phyloP scores from a whole-genome alignment of 2,329 filamentous ascomycete genomes.

The Aspergillus sergii region DNA sequence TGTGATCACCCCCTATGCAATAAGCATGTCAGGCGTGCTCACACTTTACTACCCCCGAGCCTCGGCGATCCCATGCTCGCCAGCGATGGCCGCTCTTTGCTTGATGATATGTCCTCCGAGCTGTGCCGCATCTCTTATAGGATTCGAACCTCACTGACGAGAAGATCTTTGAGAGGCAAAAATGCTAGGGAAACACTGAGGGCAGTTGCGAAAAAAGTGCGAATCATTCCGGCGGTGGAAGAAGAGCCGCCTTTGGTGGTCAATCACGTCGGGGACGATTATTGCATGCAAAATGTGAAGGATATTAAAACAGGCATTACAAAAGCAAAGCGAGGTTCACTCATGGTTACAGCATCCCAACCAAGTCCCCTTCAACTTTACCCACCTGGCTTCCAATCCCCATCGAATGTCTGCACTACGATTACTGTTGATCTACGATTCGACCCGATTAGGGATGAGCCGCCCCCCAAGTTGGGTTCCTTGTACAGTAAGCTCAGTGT shows the following conservation, averaged over 20 bases:
- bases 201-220: neutral
- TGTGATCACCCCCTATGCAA: neutral
- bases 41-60: neutral
- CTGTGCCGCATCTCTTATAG: neutral
- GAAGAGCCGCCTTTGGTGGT: neutral
- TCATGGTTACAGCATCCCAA: neutral
- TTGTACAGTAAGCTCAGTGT: neutral
- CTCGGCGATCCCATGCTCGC: neutral
- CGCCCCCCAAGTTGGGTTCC: neutral
- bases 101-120: neutral
- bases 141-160: neutral
- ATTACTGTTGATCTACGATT: neutral
- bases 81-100: neutral
- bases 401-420: neutral
- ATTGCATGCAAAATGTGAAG: neutral
- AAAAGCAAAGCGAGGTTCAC: neutral
- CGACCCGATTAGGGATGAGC: neutral
- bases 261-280: neutral
- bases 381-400: neutral
- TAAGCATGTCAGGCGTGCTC: neutral
- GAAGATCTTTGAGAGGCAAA: neutral
- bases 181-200: neutral
- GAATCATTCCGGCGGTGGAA: neutral
- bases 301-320: neutral
- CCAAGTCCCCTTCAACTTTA: neutral